These are phyloP conservation scores for Aspergillus ustus DNA, from an alignment of 2,329 filamentous ascomycete genomes.

Conservation along the genomic window DNA sequence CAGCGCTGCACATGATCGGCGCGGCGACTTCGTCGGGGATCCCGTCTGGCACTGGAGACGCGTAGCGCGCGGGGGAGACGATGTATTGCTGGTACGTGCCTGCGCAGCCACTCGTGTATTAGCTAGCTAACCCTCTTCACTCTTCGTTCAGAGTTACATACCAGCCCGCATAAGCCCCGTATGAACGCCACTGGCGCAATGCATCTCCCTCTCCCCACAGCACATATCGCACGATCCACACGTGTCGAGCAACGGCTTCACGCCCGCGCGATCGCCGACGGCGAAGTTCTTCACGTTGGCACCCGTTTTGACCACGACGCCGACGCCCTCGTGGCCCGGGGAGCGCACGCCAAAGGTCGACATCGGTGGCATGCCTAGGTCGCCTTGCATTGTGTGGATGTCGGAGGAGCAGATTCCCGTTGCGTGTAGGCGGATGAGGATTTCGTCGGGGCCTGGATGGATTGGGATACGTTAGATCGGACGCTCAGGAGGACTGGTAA, in stretches of 20 bases:
- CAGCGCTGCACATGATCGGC: constrained; percentile 64
- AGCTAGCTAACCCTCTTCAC: too few relatives aligned
- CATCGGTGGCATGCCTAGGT: constrained; percentile 55
- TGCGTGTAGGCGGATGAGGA: constrained; percentile 61
- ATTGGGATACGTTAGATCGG: too few relatives aligned
- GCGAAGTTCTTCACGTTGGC: constrained; percentile 58
- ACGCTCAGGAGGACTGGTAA: too few relatives aligned
- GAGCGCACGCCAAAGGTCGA: constrained; percentile 49
- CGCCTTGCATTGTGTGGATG: constrained; percentile 61
- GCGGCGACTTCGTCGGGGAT: constrained; percentile 60
- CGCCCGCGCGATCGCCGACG: constrained; percentile 58
- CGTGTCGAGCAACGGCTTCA: constrained; percentile 57
- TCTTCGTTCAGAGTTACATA: constrained; percentile 23
- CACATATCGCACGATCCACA: constrained; percentile 58
- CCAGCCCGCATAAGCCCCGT: constrained; percentile 50
- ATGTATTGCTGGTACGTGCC: constrained; percentile 66
- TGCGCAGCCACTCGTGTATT: too few relatives aligned
- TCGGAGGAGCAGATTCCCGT: constrained; percentile 64
- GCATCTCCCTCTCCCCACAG: constrained; percentile 58
- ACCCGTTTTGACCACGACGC: constrained; percentile 62
- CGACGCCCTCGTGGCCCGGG: constrained; percentile 61
- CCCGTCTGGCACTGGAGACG: constrained; percentile 59
- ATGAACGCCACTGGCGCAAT: constrained; percentile 36
- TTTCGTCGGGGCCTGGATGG: constrained; percentile 55
- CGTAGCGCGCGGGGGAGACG: constrained; percentile 60